phyloP scores from a whole-genome alignment of 2,329 filamentous ascomycete species.

The Knoxdaviesia capensis region DNA sequence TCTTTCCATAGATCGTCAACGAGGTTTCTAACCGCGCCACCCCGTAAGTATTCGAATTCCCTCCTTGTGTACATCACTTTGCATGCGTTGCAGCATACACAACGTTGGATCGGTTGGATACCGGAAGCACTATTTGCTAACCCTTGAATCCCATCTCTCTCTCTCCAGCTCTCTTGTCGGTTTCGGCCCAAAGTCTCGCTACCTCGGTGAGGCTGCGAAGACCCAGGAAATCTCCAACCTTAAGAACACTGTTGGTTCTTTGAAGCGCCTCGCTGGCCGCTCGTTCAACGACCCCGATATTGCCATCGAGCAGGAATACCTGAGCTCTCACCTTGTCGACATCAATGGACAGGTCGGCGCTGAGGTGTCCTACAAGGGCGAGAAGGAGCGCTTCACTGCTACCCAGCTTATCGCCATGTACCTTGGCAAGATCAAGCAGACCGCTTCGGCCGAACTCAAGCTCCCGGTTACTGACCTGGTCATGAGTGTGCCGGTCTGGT shows the following conservation, averaged over 20 bases:
- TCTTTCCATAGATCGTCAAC: conserved; percentile 64
- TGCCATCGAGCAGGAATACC: conserved; percentile 77
- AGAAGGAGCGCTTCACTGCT: conserved; percentile 90
- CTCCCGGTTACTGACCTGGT: conserved; percentile 84
- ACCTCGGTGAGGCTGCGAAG: conserved; percentile 88
- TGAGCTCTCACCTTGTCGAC: conserved; percentile 72
- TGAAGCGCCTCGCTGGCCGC: conserved; percentile 86
- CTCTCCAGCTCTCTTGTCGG: conserved; percentile 62
- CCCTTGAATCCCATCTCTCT: conserved; percentile 8
- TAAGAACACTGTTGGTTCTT: conserved; percentile 88
- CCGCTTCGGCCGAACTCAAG: conserved; percentile 69
- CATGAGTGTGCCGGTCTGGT: conserved; percentile 90
- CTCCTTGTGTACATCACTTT: conserved; percentile 2
- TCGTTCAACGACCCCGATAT: conserved; percentile 78
- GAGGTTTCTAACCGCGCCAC: conserved; percentile 97
- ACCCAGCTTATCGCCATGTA: conserved; percentile 92
- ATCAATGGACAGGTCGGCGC: conserved; percentile 87
- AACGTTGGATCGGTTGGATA: no score
- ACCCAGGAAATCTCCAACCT: conserved; percentile 98
- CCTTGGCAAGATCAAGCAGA: conserved; percentile 83
- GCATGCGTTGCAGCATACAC: not conserved
- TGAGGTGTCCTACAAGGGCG: conserved; percentile 79
- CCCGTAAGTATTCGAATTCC: conserved; percentile 48
- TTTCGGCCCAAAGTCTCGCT: conserved; percentile 85
- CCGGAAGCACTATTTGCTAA: not conserved